Evolutionary conservation across 768 basidiomycete genomes (phyloP).

Genomic region (Phlebiopsis gigantea): DNA sequence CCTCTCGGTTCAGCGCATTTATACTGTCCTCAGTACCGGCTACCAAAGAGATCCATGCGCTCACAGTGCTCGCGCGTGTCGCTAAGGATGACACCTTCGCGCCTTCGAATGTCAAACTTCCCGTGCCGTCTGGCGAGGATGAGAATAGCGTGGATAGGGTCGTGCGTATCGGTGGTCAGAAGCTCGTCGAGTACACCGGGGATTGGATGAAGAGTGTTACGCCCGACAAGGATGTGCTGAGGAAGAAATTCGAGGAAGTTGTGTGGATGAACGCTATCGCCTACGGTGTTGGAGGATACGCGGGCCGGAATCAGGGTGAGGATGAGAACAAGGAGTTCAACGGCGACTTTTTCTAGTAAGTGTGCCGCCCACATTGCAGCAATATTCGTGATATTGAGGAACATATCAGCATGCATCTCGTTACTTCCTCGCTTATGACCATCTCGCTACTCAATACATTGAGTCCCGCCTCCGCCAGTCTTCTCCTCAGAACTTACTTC

Average conservation of each 20-base stretch:
- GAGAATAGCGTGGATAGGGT: conserved; percentile 10
- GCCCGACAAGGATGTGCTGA: conserved; percentile 27
- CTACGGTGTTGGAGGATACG: conserved; percentile 56
- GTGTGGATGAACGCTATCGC: conserved; percentile 49
- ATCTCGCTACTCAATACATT: conserved; percentile 36
- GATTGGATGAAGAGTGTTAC: conserved; percentile 21
- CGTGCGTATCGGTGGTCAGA: conserved; percentile 9
- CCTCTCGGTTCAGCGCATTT: conserved; percentile 3
- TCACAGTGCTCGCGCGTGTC: conserved; percentile 52
- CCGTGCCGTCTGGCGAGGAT: background rate
- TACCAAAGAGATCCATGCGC: conserved; percentile 33
- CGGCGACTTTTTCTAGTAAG: conserved; percentile 56
- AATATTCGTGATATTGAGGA: background rate
- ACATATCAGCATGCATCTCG: conserved; percentile 49
- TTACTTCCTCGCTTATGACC: conserved; percentile 63
- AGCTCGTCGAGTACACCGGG: conserved; percentile 13
- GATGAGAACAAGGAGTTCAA: conserved; percentile 33
- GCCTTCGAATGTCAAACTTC: conserved; percentile 8
- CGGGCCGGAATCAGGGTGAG: conserved; percentile 26
- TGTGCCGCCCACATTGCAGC: background rate
- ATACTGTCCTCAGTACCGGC: background rate
- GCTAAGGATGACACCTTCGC: conserved; percentile 38
- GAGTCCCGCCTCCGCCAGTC: conserved; percentile 34
- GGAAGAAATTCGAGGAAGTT: conserved; percentile 60
- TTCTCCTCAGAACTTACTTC: conserved; percentile 59